These are phyloP conservation scores for Choiromyces venosus DNA, from an alignment of 495 filamentous ascomycete genomes.

Conservation along the genomic window DNA sequence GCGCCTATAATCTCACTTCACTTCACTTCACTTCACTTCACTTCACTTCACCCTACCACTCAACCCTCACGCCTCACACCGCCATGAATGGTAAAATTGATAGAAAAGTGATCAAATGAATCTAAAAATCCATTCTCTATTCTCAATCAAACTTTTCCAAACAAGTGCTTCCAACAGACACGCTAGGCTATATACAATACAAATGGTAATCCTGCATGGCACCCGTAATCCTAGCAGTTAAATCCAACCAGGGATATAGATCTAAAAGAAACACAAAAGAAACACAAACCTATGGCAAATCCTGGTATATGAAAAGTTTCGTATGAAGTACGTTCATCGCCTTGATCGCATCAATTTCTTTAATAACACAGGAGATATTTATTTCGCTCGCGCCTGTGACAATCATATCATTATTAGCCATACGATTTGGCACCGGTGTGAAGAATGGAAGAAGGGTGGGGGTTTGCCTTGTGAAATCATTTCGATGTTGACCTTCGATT, in stretches of 20 bases:
- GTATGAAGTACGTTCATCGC: conserved; percentile 96
- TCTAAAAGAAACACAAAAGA: background rate
- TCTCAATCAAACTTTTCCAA: background rate
- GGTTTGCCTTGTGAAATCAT: conserved; percentile 88
- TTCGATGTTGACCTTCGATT: conserved; percentile 87
- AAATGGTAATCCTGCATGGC: background rate
- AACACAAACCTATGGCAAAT: conserved; percentile 2
- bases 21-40: background rate
- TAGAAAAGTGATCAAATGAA: background rate
- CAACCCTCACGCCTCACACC: background rate
- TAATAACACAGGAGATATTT: conserved; percentile 97
- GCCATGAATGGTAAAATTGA: background rate
- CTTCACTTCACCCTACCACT: background rate
- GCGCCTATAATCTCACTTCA: background rate
- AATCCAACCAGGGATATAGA: background rate
- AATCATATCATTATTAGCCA: background rate
- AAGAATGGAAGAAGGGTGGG: background rate
- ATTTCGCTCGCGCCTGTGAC: conserved; percentile 82
- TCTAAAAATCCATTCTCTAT: background rate
- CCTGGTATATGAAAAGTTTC: conserved; percentile 61
- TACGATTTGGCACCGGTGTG: conserved; percentile 2
- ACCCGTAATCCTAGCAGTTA: background rate
- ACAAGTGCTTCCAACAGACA: background rate
- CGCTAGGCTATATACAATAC: background rate
- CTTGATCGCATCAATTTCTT: conserved; percentile 80